Evolutionary conservation across 2,329 filamentous ascomycete genomes (phyloP).

Genomic region (Drechslerella dactyloides): DNA sequence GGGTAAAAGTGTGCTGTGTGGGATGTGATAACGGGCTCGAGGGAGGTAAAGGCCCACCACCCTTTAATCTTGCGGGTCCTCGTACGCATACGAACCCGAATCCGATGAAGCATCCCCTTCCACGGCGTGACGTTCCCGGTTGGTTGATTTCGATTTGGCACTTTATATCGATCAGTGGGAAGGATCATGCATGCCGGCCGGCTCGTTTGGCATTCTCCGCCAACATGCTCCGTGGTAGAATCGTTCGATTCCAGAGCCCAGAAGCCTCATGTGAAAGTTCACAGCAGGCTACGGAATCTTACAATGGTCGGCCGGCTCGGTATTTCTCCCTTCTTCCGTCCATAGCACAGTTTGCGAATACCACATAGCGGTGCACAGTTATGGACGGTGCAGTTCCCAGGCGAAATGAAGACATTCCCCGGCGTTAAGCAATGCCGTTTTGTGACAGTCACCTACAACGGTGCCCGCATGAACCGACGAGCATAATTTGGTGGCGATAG

Average conservation of each 20-base stretch:
- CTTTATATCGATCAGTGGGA: conserved; percentile 40
- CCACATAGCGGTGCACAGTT: not conserved
- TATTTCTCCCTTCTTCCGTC: not conserved
- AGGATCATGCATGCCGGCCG: conserved; percentile 25
- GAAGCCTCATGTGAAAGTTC: conserved; percentile 19
- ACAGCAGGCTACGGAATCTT: conserved; percentile 3
- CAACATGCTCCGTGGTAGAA: conserved; percentile 7
- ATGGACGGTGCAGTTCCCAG: too few relatives aligned
- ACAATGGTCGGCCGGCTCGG: too few relatives aligned
- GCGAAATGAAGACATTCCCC: conserved; percentile 29
- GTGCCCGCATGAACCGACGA: conserved; percentile 10
- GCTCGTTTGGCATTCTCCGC: conserved; percentile 13
- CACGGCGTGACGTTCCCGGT: not conserved
- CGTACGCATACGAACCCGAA: conserved; percentile 27
- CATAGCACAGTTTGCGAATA: not conserved
- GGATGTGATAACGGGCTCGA: conserved; percentile 21
- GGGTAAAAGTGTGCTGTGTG: not conserved
- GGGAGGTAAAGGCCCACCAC: conserved; percentile 41
- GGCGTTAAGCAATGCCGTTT: conserved; percentile 31
- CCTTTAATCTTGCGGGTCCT: conserved; percentile 41
- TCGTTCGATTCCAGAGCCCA: conserved; percentile 7
- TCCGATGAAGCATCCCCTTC: conserved; percentile 18
- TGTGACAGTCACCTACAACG: not conserved
- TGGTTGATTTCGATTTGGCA: conserved; percentile 25
- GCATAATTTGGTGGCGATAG: not conserved